Conservation (phyloP, 768 basidiomycete genomes). For the Tylopilus subfusipes region DNA sequence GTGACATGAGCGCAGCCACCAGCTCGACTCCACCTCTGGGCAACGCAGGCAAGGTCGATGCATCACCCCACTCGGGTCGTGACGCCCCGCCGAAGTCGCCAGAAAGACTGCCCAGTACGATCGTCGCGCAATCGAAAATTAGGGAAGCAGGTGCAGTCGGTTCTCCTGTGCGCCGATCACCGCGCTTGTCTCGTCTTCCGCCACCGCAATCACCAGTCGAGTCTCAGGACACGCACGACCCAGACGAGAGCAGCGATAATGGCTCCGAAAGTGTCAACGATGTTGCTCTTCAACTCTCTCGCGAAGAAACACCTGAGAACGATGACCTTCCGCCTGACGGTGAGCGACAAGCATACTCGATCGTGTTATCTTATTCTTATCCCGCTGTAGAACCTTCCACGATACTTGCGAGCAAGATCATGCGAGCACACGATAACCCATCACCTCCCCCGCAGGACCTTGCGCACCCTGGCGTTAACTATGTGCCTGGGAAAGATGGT, state of each 20-base stretch:
- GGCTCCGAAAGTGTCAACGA: constrained; percentile 31
- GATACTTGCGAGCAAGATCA: constrained; percentile 59
- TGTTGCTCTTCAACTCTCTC: constrained; percentile 28
- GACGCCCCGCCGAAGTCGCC: constrained; percentile 53
- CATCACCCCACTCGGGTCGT: constrained; percentile 42
- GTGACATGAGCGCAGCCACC: constrained; percentile 21
- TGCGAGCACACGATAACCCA: constrained; percentile 71
- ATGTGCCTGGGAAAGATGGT: constrained; percentile 15
- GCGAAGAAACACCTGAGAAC: constrained; percentile 49
- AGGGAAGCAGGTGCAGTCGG: constrained; percentile 24
- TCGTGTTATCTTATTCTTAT: constrained; percentile 8
- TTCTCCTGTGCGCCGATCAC: constrained; percentile 46
- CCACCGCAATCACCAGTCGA: constrained; percentile 23
- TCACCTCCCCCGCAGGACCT: constrained; percentile 54
- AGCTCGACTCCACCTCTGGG: constrained; percentile 30
- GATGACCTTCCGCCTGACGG: constrained; percentile 45
- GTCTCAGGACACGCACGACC: constrained; percentile 13
- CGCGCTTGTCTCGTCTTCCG: constrained; percentile 44
- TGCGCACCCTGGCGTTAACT: constrained; percentile 14
- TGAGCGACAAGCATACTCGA: constrained; percentile 17
- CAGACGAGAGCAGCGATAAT: constrained; percentile 27
- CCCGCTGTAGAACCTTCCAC: constrained; percentile 59
- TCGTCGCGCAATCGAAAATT: constrained; percentile 29
- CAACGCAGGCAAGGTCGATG: constrained; percentile 41
- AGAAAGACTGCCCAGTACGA: constrained; percentile 44